A percentile compares a stretch with the other conserved stretches of the same genome.
phyloP scores from a whole-genome alignment of 169 alveolate species.

The Plasmodium sp. region DNA sequence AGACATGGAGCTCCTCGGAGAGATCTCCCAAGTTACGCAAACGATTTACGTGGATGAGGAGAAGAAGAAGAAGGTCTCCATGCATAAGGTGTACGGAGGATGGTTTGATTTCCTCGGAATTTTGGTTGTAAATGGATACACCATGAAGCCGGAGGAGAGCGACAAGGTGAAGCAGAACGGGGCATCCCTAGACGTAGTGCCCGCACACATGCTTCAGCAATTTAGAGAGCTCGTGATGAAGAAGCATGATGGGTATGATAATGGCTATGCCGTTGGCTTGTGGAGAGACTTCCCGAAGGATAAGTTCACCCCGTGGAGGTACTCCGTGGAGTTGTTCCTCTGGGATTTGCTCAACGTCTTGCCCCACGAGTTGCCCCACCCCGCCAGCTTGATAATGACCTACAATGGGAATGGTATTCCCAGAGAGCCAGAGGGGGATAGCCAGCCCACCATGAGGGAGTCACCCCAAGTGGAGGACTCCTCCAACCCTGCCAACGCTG shows the following conservation, averaged over 20 bases:
- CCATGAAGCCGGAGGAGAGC: neutral
- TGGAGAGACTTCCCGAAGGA: conserved; percentile 68
- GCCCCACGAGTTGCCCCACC: conserved; percentile 71
- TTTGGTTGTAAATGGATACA: conserved; percentile 40
- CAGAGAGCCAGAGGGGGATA: neutral
- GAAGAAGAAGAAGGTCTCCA: neutral
- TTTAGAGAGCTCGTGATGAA: conserved; percentile 7
- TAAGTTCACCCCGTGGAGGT: conserved; percentile 30
- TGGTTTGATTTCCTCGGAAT: conserved; percentile 71
- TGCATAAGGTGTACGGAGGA: conserved; percentile 70
- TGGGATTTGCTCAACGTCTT: conserved; percentile 41
- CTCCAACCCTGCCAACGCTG: neutral
- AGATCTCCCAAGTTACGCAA: conserved; percentile 34
- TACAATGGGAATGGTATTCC: neutral
- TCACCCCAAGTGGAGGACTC: neutral
- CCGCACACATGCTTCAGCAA: neutral
- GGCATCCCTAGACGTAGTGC: neutral
- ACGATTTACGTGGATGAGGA: conserved; percentile 2
- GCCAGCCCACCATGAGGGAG: neutral
- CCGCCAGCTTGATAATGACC: conserved; percentile 18
- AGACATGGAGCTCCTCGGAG: conserved; percentile 52
- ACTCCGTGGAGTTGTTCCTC: conserved; percentile 48
- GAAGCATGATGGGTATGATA: conserved; percentile 22
- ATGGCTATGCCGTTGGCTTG: conserved; percentile 30
- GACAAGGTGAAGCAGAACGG: neutral